A percentile compares a stretch with the other conserved stretches of the same genome.
phyloP scores from a whole-genome alignment of 768 basidiomycete genomes.

The Collybiopsis confluens region DNA sequence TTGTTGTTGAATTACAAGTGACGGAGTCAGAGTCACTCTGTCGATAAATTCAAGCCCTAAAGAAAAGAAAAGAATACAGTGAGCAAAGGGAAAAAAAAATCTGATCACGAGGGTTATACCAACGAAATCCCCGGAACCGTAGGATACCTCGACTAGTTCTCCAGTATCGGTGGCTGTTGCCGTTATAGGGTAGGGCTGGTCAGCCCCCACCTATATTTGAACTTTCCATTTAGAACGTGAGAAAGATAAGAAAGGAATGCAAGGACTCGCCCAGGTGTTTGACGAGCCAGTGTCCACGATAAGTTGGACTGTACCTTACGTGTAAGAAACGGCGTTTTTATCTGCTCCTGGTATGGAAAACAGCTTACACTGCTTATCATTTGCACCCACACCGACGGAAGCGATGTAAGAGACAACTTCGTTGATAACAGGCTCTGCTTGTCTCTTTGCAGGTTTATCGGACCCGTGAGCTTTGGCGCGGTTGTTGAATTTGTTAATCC shows the following conservation, averaged over 20 bases:
- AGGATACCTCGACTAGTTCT: conserved; percentile 39
- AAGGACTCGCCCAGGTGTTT: conserved; percentile 71
- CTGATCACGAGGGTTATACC: conserved; percentile 26
- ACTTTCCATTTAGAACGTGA: not conserved
- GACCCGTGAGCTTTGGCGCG: not conserved
- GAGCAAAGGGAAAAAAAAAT: not conserved
- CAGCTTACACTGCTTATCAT: conserved; percentile 33
- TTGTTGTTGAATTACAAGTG: conserved; percentile 47
- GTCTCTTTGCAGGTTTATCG: not conserved
- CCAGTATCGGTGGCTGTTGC: not conserved
- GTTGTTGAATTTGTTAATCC: not conserved
- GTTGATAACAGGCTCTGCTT: not conserved
- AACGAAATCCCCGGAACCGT: conserved; percentile 60
- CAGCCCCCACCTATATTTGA: not conserved
- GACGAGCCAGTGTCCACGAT: conserved; percentile 66
- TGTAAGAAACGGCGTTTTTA: too few species aligned
- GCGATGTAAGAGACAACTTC: not conserved
- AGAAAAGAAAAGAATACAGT: too few species aligned
- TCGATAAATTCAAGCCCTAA: conserved; percentile 46
- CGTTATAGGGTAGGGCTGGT: not conserved
- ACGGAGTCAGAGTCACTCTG: conserved; percentile 44
- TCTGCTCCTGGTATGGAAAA: conserved; percentile 8
- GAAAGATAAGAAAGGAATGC: conserved; percentile 29
- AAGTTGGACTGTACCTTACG: conserved; percentile 31
- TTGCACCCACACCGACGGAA: not conserved